A percentile compares a stretch with the other conserved stretches of the same genome.
These are phyloP conservation scores for Verticillium nonalfalfae DNA, from an alignment of 2,329 filamentous ascomycete genomes.

Conservation along the genomic window DNA sequence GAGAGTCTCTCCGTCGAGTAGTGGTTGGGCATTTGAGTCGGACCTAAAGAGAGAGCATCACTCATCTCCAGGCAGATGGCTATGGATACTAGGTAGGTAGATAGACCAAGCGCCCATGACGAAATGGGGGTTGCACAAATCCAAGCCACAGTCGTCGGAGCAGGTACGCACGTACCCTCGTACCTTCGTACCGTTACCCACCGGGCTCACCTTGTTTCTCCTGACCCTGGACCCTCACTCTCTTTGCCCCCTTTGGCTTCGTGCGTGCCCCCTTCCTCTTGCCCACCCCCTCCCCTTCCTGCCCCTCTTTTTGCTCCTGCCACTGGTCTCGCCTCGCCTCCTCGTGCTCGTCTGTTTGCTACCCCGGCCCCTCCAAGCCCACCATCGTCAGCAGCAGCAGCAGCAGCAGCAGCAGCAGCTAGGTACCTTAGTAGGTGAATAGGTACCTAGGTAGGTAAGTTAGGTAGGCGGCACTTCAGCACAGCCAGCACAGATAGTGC, in stretches of 20 bases:
- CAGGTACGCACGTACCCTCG: too few species aligned
- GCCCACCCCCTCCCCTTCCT: neutral
- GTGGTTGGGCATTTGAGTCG: too few species aligned
- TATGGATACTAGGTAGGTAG: too few species aligned
- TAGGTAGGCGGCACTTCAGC: neutral
- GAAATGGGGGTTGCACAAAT: too few species aligned
- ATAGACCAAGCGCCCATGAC: too few species aligned
- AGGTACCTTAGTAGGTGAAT: neutral
- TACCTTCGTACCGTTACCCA: too few species aligned
- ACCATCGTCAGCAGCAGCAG: neutral
- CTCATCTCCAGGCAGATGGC: too few species aligned
- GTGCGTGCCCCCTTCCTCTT: neutral
- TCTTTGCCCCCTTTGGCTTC: neutral
- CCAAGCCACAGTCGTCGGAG: too few species aligned
- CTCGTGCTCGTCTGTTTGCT: neutral
- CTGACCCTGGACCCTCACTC: neutral
- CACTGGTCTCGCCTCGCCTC: neutral
- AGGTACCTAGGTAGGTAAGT: too few species aligned
- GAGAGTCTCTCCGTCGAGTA: too few species aligned
- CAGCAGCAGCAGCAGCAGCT: constrained; percentile 2
- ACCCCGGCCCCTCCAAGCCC: neutral
- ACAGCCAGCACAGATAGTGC: neutral
- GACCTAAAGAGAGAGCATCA: too few species aligned
- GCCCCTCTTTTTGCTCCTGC: neutral
- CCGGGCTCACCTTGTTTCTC: neutral